Percentiles rank a stretch among this genome's conserved stretches.
phyloP scores from a whole-genome alignment of 2,329 filamentous ascomycete species.

The Aspergillus unguis region DNA sequence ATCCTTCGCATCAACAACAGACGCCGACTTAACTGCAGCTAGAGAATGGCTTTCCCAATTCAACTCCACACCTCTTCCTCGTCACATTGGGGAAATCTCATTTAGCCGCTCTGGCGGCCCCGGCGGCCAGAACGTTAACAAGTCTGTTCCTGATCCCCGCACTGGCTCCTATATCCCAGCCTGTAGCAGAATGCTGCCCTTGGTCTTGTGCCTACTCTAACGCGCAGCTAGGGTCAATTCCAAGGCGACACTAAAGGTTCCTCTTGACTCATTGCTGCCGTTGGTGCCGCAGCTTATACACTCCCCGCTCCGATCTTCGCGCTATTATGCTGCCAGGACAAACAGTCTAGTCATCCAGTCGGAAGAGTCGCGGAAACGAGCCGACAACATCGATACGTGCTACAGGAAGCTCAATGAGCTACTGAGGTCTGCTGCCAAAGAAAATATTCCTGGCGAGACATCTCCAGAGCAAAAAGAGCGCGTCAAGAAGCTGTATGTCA shows the following conservation, averaged over 20 bases:
- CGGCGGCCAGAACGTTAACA: conserved; percentile 67
- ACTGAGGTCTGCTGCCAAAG: conserved; percentile 50
- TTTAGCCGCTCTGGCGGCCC: conserved; percentile 64
- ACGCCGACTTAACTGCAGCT: conserved; percentile 42
- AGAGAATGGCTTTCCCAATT: conserved; percentile 57
- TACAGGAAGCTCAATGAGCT: conserved; percentile 57
- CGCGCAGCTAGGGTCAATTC: conserved; percentile 56
- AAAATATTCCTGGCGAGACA: conserved; percentile 59
- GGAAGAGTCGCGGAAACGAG: conserved; percentile 61
- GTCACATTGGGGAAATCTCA: conserved; percentile 55
- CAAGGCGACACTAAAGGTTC: conserved; percentile 61
- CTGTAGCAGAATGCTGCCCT: not conserved
- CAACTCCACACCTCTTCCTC: conserved; percentile 54
- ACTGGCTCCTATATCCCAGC: not conserved
- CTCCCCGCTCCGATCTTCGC: conserved; percentile 49
- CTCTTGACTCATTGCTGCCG: conserved; percentile 51
- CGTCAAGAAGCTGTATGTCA: conserved; percentile 52
- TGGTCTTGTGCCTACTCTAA: conserved; percentile 8
- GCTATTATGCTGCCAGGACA: conserved; percentile 54
- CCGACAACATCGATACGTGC: conserved; percentile 58
- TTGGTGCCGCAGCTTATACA: conserved; percentile 56
- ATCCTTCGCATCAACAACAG: conserved; percentile 28
- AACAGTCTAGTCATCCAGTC: conserved; percentile 59
- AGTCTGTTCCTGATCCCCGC: conserved; percentile 45
- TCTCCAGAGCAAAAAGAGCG: conserved; percentile 53